phyloP scores from a whole-genome alignment of 2,329 filamentous ascomycete genomes.

The Cladosporium phlei region DNA sequence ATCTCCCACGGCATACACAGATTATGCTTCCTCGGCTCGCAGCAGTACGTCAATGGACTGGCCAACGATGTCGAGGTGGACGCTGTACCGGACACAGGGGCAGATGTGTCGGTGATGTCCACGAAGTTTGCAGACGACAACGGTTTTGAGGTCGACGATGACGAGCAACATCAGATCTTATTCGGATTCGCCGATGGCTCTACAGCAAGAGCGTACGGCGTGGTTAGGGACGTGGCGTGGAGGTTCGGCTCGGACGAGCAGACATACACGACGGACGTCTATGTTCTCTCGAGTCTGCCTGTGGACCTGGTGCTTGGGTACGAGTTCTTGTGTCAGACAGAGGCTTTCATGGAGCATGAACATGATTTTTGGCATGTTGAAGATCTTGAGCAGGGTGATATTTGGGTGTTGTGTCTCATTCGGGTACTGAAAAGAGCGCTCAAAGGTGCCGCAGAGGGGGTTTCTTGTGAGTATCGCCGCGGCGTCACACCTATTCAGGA shows the following conservation, averaged over 20 bases:
- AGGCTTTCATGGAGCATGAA: not conserved
- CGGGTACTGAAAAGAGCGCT: not conserved
- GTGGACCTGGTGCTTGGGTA: not conserved
- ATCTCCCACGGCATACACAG: not conserved
- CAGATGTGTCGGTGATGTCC: not conserved
- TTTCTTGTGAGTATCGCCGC: too few relatives aligned
- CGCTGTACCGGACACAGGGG: constrained; percentile 1
- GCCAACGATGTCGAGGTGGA: not conserved
- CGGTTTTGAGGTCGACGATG: not conserved
- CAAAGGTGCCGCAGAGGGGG: not conserved
- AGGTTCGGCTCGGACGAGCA: not conserved
- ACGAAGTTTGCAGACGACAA: not conserved
- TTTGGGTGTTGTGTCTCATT: not conserved
- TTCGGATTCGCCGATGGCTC: not conserved
- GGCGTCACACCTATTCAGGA: too few relatives aligned
- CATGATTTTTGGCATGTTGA: not conserved
- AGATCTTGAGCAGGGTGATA: not conserved
- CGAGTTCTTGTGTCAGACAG: not conserved
- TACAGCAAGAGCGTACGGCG: not conserved
- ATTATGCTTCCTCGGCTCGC: not conserved
- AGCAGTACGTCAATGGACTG: not conserved
- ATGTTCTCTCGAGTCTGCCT: not conserved
- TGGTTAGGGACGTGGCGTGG: not conserved
- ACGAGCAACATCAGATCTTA: not conserved
- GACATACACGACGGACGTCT: not conserved